Conservation (phyloP, 257 asterid genomes). For the Marsdenia floribunda region DNA sequence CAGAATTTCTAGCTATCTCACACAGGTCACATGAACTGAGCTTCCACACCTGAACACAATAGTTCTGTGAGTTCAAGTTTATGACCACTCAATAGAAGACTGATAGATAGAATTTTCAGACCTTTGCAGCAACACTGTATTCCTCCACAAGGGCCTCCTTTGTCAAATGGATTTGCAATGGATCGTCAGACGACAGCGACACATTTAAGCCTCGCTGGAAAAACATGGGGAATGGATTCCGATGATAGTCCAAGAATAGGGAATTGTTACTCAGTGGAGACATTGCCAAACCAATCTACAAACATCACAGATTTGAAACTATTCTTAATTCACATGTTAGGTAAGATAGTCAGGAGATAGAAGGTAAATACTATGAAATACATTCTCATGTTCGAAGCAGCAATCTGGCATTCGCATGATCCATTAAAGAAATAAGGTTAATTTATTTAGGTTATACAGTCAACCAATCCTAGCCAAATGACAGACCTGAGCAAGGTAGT, state of each 20-base stretch:
- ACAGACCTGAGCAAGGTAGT: slow-evolving; percentile 93
- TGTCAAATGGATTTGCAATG: slow-evolving; percentile 88
- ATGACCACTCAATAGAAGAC: slow-evolving; percentile 11
- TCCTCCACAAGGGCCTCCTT: slow-evolving; percentile 96
- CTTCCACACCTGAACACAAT: slow-evolving; percentile 75
- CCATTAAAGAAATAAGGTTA: neutral
- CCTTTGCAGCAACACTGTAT: slow-evolving; percentile 97
- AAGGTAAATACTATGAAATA: neutral
- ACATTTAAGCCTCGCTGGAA: slow-evolving; percentile 92
- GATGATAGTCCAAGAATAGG: slow-evolving; percentile 82
- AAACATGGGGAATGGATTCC: slow-evolving; percentile 85
- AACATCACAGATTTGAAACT: slow-evolving; percentile 16
- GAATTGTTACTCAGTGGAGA: slow-evolving; percentile 97
- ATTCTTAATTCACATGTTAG: neutral
- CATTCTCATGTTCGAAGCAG: neutral
- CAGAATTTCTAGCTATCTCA: slow-evolving; percentile 91
- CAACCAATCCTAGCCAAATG: slow-evolving; percentile 6
- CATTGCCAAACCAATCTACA: slow-evolving; percentile 93
- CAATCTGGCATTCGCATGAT: slow-evolving; percentile 8
- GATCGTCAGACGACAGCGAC: slow-evolving; percentile 83
- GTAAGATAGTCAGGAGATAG: neutral
- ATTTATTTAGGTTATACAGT: slow-evolving; percentile 11
- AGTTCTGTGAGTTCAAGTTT: slow-evolving; percentile 16
- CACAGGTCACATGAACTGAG: slow-evolving; percentile 94
- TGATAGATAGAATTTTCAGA: slow-evolving; percentile 16